phyloP scores from a whole-genome alignment of 1,284 basidiomycete species.

The Papiliotrema fonsecae region DNA sequence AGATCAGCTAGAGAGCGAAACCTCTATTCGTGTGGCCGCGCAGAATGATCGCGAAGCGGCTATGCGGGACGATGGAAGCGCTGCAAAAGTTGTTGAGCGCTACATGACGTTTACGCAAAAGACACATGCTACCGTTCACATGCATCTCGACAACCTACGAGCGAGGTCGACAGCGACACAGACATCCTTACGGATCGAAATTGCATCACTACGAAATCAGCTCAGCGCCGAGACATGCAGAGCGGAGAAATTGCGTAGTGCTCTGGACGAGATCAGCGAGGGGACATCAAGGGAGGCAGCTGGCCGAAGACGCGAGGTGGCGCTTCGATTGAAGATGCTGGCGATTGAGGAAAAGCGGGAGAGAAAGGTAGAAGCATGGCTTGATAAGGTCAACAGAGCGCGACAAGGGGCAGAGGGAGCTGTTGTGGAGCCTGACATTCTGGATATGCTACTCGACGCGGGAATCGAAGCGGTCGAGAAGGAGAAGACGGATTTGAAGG shows the following conservation, averaged over 20 bases:
- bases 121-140: slow-evolving; percentile 65
- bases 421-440: slow-evolving; percentile 30
- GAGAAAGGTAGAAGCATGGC: slow-evolving; percentile 38
- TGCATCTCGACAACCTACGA: slow-evolving; percentile 55
- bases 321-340: slow-evolving; percentile 62
- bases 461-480: slow-evolving; percentile 54
- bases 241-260: slow-evolving; percentile 55
- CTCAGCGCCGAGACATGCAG: slow-evolving; percentile 24
- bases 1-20: slow-evolving; percentile 63
- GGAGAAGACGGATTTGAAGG: not conserved
- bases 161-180: slow-evolving; percentile 62
- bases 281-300: slow-evolving; percentile 69
- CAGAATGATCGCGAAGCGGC: slow-evolving; percentile 59
- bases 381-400: slow-evolving; percentile 37
- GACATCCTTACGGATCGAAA: slow-evolving; percentile 52
- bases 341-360: slow-evolving; percentile 59
- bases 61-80: slow-evolving; percentile 66
- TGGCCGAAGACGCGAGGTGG: slow-evolving; percentile 68
- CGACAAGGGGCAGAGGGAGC: slow-evolving; percentile 31
- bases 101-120: slow-evolving; percentile 89
- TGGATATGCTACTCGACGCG: slow-evolving; percentile 47
- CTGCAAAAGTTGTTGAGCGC: slow-evolving; percentile 76
- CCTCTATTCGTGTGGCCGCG: slow-evolving; percentile 48
- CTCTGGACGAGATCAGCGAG: slow-evolving; percentile 67
- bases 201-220: slow-evolving; percentile 15